These are phyloP conservation scores for Escallonia herrerae DNA, from an alignment of 129 eudicot genomes.

Conservation along the genomic window DNA sequence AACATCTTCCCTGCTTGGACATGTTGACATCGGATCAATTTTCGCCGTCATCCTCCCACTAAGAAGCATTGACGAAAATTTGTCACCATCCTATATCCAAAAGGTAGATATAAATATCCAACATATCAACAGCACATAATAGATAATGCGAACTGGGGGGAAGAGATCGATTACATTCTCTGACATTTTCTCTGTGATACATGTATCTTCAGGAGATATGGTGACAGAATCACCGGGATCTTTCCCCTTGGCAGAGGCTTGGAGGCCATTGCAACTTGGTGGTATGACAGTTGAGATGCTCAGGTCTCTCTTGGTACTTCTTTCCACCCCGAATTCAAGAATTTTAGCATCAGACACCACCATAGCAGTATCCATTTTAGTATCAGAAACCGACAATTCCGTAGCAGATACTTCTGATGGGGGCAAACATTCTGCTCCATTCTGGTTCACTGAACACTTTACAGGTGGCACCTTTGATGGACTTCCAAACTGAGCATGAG, in stretches of 20 bases:
- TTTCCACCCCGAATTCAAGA: background rate
- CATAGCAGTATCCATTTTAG: background rate
- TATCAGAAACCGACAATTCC: background rate
- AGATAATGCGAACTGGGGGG: no score
- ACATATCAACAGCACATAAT: no score
- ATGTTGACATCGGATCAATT: background rate
- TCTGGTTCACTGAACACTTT: background rate
- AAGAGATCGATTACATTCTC: conserved; percentile 19
- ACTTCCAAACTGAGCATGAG: background rate
- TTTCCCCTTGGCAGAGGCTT: background rate
- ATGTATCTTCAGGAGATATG: background rate
- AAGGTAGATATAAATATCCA: background rate
- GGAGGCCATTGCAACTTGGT: conserved; percentile 2
- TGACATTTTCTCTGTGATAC: background rate
- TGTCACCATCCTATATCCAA: background rate
- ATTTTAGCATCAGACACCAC: background rate
- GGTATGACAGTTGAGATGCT: background rate
- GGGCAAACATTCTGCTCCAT: background rate
- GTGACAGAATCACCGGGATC: conserved; percentile 4
- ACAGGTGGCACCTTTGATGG: background rate
- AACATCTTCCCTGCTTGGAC: background rate
- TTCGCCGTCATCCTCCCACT: background rate
- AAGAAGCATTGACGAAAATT: background rate
- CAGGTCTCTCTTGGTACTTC: background rate
- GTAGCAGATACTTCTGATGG: background rate